A percentile compares a stretch with the other conserved stretches of the same genome.
Evolutionary conservation across 2,329 filamentous ascomycete genomes (phyloP).

Genomic region (Cordyceps javanica): DNA sequence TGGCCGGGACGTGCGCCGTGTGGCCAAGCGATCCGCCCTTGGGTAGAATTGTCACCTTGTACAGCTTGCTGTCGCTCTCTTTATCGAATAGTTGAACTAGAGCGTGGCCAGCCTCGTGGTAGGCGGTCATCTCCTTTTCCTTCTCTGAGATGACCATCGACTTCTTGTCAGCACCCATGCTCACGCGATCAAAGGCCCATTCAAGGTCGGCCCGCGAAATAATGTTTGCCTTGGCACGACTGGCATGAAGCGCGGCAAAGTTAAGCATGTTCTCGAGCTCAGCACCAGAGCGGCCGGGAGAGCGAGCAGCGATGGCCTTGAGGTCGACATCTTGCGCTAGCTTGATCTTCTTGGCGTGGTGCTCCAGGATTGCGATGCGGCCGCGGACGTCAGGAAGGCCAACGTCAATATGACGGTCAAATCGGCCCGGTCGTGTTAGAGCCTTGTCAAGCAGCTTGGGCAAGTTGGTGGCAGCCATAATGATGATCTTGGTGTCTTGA

Average conservation of each 20-base stretch:
- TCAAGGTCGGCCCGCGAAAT: conserved; percentile 80
- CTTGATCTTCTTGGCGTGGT: conserved; percentile 90
- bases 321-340: conserved; percentile 74
- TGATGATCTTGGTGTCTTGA: conserved; percentile 88
- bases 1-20: conserved; percentile 80
- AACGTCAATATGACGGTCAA: conserved; percentile 88
- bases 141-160: conserved; percentile 86
- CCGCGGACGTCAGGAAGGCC: conserved; percentile 88
- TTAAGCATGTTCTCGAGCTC: conserved; percentile 97
- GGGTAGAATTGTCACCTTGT: conserved; percentile 96
- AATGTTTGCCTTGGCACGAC: conserved; percentile 69
- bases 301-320: conserved; percentile 76
- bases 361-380: conserved; percentile 84
- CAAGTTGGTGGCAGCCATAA: conserved; percentile 94
- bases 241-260: conserved; percentile 91
- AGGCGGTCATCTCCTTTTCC: conserved; percentile 93
- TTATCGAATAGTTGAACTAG: conserved; percentile 77
- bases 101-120: conserved; percentile 93
- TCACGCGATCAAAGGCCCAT: conserved; percentile 96
- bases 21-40: conserved; percentile 81
- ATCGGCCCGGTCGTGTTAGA: conserved; percentile 86
- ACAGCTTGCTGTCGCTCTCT: conserved; percentile 68
- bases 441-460: conserved; percentile 93
- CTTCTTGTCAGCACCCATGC: conserved; percentile 91
- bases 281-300: conserved; percentile 87